Conservation (phyloP, 805 yeast genomes). For the Cyberlindnera saturnus region DNA sequence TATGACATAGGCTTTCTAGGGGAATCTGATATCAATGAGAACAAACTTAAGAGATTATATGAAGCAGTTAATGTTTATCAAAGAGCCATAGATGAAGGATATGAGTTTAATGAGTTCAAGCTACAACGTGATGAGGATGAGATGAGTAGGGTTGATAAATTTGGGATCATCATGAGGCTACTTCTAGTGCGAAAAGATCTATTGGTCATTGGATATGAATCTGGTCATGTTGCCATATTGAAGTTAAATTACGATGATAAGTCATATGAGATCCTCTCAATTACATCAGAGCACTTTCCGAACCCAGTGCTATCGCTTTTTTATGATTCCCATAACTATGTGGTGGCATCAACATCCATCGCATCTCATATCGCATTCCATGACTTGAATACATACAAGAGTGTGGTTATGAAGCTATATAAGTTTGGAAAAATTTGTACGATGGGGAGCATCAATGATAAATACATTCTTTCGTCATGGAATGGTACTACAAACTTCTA, state of each 20-base stretch:
- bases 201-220: conserved; percentile 61
- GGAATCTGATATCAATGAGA: conserved; percentile 11
- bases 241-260: conserved; percentile 14
- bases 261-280: conserved; percentile 8
- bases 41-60: conserved; percentile 16
- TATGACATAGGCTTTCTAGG: conserved; percentile 33
- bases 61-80: conserved; percentile 20
- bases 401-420: conserved; percentile 4
- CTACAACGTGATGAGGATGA: conserved; percentile 6
- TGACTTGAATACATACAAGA: conserved; percentile 2
- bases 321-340: conserved; percentile 20
- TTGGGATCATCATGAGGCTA: conserved; percentile 67
- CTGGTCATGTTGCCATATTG: conserved; percentile 49
- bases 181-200: conserved; percentile 28
- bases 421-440: conserved; percentile 35
- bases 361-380: conserved; percentile 34
- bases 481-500: conserved; percentile 39
- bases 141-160: conserved; percentile 26
- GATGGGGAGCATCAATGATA: conserved; percentile 17
- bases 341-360: conserved; percentile 42
- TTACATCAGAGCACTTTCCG: conserved; percentile 36
- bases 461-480: conserved; percentile 41
- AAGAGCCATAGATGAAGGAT: conserved; percentile 9
- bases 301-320: conserved; percentile 47
- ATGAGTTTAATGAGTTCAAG: conserved; percentile 14